Evolutionary conservation across 768 basidiomycete species (phyloP), one percentile per base, ranked within the genome.

Genomic region (Lentinula boryana): DNA sequence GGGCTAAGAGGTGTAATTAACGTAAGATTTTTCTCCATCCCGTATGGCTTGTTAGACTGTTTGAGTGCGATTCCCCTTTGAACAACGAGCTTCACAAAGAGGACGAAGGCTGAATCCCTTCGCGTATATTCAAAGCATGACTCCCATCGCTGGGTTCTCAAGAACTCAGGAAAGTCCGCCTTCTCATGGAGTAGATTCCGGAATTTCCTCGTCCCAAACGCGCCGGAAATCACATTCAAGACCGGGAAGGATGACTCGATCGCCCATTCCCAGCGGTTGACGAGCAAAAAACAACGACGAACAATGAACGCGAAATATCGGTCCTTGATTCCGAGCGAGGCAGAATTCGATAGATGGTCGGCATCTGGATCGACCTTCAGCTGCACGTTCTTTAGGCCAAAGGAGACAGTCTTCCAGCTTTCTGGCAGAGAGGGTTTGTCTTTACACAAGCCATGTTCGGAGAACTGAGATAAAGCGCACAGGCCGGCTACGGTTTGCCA

Each of bases 11-110:
- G 92, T 16, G 87, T 80, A 5, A 86, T 80, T 23, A 91, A 76
- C 7, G 88, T 84, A 44, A 93, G 72, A 8, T 95, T 73, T 65
- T 93, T 89, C 68, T 84, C 86, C 68, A 80, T 73, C 63, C 78
- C 80, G 7, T 74, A 69, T 58, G 71, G 68, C 51, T 21, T 69
- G 68, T 21, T 67, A 67, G 38, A 71, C 69, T 2, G 60, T 23
- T 32, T 67, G 65, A 23, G 73, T 64, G 61, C 75, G 73, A 76
- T 71, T 1, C 76, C 77, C 0, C 88, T 86, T 49, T 84, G 83
- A n/a, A 87, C 82, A 36, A 95, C 77, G 58, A 97, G 78, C 69
- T 94, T 93, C 49, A 96, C 76, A 68, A 94, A 91, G 5, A 91
- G 69, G n/a, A 83, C 79, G 67, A 89, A 95, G 1, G 89, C 83